Base-by-base conservation (phyloP, 78 protist genomes). In the Dictyostelium purpureum region DNA sequence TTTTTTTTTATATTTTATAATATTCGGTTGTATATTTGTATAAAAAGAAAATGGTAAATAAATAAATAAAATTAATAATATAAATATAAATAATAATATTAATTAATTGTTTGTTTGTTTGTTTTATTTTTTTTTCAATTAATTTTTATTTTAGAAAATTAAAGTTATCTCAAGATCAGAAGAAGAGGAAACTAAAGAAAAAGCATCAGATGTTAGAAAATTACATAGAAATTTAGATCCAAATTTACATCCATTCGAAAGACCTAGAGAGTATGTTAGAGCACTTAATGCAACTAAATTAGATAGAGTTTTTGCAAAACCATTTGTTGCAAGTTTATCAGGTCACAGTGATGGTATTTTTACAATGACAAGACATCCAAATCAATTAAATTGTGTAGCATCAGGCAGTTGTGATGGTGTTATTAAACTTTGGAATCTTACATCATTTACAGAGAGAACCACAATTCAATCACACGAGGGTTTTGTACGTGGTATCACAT, bases 231-330 rank as follows among this genome's bases (percentile, higher is more conserved):
- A 96, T 71, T 7, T 63, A 33, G 97, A 96, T 67, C 99, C 99
- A 6, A 65, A 6, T 26, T 63, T 96, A 37, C 99, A 98, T 83
- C 98, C 99, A 35, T 94, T 98, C 33, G 99, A 97, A 69, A 63
- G 93, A 71, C 97, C 97, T 11, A 63, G 97, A 37, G 99, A 98
- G 94, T 98, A 97, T 79, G 74, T 79, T 49, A 90, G 99, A 18
- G 98, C 99, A 43, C n/a, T 96, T 28, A 96, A 93, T 66, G 96
- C 99, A 0, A 81, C 80, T 24, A 98, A 98, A 77, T 80, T 98
- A 26, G 98, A 98, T 76, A 79, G 92, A 37, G 35, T 97, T 47
- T 98, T 98, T 63, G 98, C 99, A 2, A 98, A 98, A 75, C 99
- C 99, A 31, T 97, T 98, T 69, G 75, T 97, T n/a, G 96, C 83